A percentile compares a stretch with the other conserved stretches of the same genome.
phyloP scores from a whole-genome alignment of 2,329 filamentous ascomycete genomes.

The Cordyceps sp. region DNA sequence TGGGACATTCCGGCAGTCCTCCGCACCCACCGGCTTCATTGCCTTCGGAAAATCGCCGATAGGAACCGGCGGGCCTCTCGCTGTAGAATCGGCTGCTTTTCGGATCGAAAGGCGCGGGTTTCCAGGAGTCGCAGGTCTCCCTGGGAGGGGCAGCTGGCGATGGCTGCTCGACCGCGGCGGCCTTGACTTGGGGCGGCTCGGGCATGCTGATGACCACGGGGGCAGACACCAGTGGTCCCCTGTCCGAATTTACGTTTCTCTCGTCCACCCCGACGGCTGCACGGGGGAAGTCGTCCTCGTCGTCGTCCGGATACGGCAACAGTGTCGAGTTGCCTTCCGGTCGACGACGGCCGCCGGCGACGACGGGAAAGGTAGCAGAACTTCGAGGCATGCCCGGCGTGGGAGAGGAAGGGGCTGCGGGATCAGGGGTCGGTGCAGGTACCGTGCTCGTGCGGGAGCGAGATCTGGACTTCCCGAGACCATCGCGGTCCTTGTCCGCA shows the following conservation, averaged over 20 bases:
- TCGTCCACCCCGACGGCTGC: conserved; percentile 8
- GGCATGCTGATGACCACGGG: conserved; percentile 10
- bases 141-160: conserved; percentile 2
- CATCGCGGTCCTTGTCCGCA: conserved; percentile 8
- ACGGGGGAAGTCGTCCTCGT: conserved; percentile 8
- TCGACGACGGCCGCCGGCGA: conserved; percentile 6
- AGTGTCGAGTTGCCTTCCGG: conserved; percentile 9
- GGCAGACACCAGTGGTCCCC: conserved; percentile 1
- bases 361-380: conserved; percentile 15
- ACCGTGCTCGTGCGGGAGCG: conserved; percentile 18
- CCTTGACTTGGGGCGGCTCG: not conserved
- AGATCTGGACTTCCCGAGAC: conserved; percentile 9
- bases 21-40: conserved; percentile 6
- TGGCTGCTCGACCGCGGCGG: conserved; percentile 5
- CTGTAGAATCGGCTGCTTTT: conserved; percentile 14
- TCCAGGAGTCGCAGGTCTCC: conserved; percentile 21
- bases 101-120: conserved; percentile 26
- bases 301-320: conserved; percentile 22
- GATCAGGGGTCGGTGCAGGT: conserved; percentile 14
- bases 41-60: conserved; percentile 35
- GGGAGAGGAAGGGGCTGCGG: conserved; percentile 4
- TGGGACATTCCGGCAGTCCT: conserved; percentile 51
- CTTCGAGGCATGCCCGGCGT: conserved; percentile 7
- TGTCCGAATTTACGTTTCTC: not conserved
- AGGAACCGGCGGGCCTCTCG: conserved; percentile 27